Conservation (phyloP, 73 alveolate species). For the Uronychia setigera region DNA sequence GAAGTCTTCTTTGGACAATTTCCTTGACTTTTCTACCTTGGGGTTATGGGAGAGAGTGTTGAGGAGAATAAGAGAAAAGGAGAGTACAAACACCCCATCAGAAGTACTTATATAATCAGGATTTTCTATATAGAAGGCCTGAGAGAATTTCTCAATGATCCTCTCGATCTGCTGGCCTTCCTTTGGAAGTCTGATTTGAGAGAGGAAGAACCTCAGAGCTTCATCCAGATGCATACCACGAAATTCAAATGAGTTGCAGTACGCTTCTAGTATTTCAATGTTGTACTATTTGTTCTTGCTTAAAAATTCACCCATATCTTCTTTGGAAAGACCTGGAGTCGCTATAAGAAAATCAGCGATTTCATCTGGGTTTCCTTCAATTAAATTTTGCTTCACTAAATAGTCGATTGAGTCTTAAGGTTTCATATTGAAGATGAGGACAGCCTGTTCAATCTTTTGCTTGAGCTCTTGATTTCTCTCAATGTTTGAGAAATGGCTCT, state of each 20-base stretch:
- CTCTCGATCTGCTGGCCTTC: constrained; percentile 74
- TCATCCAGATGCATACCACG: constrained; percentile 53
- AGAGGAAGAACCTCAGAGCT: constrained; percentile 70
- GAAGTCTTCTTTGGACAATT: constrained; percentile 57
- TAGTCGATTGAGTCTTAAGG: constrained; percentile 39
- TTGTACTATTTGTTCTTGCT: constrained; percentile 50
- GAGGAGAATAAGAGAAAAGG: constrained; percentile 66
- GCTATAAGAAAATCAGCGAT: constrained; percentile 58
- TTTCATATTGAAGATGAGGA: constrained; percentile 37
- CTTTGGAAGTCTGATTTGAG: constrained; percentile 70
- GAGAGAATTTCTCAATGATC: constrained; percentile 60
- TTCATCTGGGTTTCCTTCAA: constrained; percentile 1
- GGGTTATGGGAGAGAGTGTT: constrained; percentile 60
- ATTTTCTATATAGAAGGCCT: constrained; percentile 54
- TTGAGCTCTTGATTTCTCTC: constrained; percentile 28
- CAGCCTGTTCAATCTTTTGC: constrained; percentile 33
- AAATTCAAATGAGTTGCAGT: constrained; percentile 41
- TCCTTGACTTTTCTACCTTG: constrained; percentile 44
- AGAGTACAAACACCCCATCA: constrained; percentile 14
- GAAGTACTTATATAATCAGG: constrained; percentile 35
- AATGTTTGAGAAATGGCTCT: constrained; percentile 7
- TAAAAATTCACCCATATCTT: constrained; percentile 54
- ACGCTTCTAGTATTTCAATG: constrained; percentile 50
- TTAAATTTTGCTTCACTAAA: constrained; percentile 1
- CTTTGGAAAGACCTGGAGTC: constrained; percentile 72